phyloP scores from a whole-genome alignment of 306 rosid genomes.

The Vigna mungo region DNA sequence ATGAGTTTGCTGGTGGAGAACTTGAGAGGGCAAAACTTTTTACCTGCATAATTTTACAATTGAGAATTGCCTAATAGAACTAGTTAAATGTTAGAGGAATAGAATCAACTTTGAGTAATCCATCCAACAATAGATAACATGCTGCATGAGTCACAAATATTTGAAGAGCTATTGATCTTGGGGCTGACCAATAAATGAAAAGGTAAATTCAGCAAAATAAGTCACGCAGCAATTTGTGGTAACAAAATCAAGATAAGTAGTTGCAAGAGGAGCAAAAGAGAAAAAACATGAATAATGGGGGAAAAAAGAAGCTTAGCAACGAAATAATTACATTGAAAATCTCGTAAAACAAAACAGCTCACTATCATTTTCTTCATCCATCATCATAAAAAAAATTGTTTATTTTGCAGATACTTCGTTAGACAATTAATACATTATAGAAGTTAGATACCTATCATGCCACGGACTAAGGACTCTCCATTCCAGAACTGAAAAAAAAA shows the following conservation, averaged over 20 bases:
- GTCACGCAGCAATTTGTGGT: neutral
- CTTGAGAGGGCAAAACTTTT: neutral
- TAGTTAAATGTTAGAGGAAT: no score
- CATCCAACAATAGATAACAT: neutral
- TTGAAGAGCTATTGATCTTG: neutral
- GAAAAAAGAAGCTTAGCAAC: neutral
- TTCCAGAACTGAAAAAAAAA: conserved; percentile 21
- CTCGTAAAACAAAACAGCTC: conserved; percentile 4
- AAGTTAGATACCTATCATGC: conserved; percentile 26
- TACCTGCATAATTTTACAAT: neutral
- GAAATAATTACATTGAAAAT: neutral
- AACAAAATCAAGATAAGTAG: neutral
- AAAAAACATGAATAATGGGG: neutral
- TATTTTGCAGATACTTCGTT: conserved; percentile 5
- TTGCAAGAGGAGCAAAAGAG: neutral
- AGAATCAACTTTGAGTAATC: neutral
- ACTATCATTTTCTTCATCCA: conserved; percentile 5
- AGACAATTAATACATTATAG: conserved; percentile 28
- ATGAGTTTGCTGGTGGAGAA: neutral
- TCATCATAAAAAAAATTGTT: neutral
- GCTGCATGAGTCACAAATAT: neutral
- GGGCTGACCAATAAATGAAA: neutral
- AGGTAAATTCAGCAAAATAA: neutral
- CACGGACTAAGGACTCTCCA: conserved; percentile 10
- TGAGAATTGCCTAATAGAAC: no score